Evolutionary conservation across 192 early-diverging fungal genomes (phyloP), one percentile per base, ranked within the genome.

Genomic region (Podila verticillata): DNA sequence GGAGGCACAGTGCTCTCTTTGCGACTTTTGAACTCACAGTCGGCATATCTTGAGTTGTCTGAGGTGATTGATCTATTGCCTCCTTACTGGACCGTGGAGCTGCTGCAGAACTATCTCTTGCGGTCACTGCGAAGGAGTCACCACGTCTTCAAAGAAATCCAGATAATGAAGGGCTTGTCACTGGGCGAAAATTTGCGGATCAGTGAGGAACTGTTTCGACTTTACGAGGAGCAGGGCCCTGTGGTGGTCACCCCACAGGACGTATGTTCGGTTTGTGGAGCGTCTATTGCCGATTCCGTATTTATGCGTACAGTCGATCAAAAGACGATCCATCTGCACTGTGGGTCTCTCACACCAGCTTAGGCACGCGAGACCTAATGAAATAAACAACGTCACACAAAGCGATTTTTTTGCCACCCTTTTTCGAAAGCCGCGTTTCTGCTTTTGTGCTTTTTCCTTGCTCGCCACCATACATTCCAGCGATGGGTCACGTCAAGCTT

Each of bases 31-130:
- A 88, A 87, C 57, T 86, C 84, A 2, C 87, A 90, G 58, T 87
- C 86, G 7, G 61, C 82, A n/a, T 88, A 87, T 63, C 48, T 90
- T 17, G 84, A 90, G 48, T 67, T 82, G 15, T 59, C 80, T 7
- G 83, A 88, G 83, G 89, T 90, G 83, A 72, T 89, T 39, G 31
- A 77, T 28, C 56, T 84, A n/a, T 61, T 88, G 26, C 87, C 89
- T 6, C 80, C 84, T 32, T 66, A 68, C 32, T 90, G 87, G 89
- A 75, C 89, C 4, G 56, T 90, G 24, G 83, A 90, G 20, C 62
- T 85, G 48, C 70, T 90, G 2, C 81, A 84, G 49, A 57, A 74
- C 12, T 90, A 86, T 51, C 60, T 90, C 19, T 48, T 77, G 24
- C 57, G 82, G 22, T 87, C 89, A 51, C 44, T 88, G 22, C 72